A percentile compares a stretch with the other conserved stretches of the same genome.
phyloP scores from a whole-genome alignment of 495 filamentous ascomycete genomes.

The Aspergillus coremiiformis region DNA sequence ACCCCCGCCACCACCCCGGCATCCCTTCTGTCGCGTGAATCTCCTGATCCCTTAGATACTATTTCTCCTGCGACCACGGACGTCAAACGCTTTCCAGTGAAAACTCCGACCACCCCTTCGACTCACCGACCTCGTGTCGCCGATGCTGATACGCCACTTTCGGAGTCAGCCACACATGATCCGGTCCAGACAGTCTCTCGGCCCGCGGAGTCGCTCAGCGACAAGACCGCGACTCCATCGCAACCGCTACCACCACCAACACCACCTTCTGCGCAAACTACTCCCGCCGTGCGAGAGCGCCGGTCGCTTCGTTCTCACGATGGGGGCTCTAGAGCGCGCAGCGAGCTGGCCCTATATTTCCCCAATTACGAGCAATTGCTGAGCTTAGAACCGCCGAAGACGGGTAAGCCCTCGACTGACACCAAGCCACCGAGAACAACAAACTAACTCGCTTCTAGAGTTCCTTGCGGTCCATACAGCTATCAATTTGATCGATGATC shows the following conservation, averaged over 20 bases:
- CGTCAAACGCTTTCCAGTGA: constrained; percentile 6
- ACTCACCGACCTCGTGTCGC: background rate
- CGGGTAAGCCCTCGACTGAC: constrained; percentile 45
- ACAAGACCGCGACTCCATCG: background rate
- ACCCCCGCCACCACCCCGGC: constrained; percentile 6
- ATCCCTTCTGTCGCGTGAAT: constrained; percentile 6
- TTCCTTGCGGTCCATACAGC: constrained; percentile 39
- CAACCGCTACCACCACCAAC: background rate
- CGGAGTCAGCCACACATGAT: background rate
- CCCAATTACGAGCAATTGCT: constrained; percentile 87
- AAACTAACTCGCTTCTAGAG: constrained; percentile 21
- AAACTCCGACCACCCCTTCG: constrained; percentile 1
- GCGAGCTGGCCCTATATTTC: constrained; percentile 81
- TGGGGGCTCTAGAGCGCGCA: constrained; percentile 60
- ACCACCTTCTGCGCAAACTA: background rate
- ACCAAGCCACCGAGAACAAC: background rate
- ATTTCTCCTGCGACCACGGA: constrained; percentile 23
- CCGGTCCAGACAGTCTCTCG: background rate
- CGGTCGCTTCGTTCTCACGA: constrained; percentile 46
- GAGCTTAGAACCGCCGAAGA: constrained; percentile 67
- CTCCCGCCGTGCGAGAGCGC: constrained; percentile 22
- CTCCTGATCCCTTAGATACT: constrained; percentile 35
- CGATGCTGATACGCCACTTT: background rate
- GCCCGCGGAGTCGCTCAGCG: background rate
- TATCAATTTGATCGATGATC: constrained; percentile 40